Base-by-base conservation (phyloP, 2,329 filamentous ascomycete species). In the Pestalotiopsis sp. region DNA sequence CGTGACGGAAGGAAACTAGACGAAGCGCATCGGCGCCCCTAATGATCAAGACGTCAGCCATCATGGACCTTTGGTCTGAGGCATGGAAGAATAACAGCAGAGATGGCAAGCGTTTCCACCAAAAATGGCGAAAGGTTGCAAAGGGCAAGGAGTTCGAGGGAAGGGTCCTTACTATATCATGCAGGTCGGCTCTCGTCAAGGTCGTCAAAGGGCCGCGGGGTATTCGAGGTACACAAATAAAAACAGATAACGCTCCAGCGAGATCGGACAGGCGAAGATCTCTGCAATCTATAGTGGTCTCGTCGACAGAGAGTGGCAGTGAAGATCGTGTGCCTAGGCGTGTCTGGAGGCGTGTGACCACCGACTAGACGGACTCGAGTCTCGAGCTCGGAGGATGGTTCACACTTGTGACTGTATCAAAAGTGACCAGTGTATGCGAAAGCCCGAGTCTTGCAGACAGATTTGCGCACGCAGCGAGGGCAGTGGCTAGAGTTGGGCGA, bases 41-140 rank as follows among this genome's bases (percentile, higher is more conserved):
- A 66, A 83, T 70, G 68, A 84, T 74, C 64, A 84, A 69, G 56
- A 77, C 76, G 75, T 85, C 81, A 84, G 83, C 80, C 80, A 83
- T 82, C 67, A 31, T 20, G 23, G 14, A 11, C 1, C 2, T 14
- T 13, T 27, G 6, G 23, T 14, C 14, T 20, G 17, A 59, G 27
- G 57, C 57, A 27, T 59, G 23, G 9, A 36, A 59, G 27, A 9
- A 13, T 31, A 59, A 25, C 23, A 11, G 57, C 20, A 52, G 4
- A 49, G 13, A 49, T 52, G 7, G 23, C 23, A 17, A 23, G 57
- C 27, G 17, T 27, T 59, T 23, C 20, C 27, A 23, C 4, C 59
- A 20, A 14, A 20, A 27, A n/a, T n/a, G 25, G 59, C 38, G 59
- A 20, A 4, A 39, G 31, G 9, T 20, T 9, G n/a, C 27, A 20